Evolutionary conservation across 176 grass and related monocot species (phyloP).

Genomic region (Oryza brachyantha): DNA sequence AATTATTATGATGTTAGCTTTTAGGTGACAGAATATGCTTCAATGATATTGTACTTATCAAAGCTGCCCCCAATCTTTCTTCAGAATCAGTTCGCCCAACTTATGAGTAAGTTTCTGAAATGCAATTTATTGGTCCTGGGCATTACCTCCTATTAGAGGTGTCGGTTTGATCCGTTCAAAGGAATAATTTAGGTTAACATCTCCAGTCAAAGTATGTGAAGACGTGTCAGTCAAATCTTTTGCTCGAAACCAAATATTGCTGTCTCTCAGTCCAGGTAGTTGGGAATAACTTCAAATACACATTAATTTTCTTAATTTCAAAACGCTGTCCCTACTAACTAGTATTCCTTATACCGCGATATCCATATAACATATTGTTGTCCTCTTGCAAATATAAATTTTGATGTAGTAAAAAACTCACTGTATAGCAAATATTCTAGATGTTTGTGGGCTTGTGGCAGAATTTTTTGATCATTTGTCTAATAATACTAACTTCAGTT

Average conservation of each 20-base stretch:
- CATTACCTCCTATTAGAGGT: not conserved
- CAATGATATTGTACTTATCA: slow-evolving; percentile 8
- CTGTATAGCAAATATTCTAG: slow-evolving; percentile 2
- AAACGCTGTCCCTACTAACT: slow-evolving; percentile 23
- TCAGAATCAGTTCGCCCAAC: not conserved
- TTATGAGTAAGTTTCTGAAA: slow-evolving; percentile 2
- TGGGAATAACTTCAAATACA: slow-evolving; percentile 31
- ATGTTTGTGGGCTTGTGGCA: slow-evolving; percentile 31
- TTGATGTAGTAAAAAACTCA: slow-evolving; percentile 15
- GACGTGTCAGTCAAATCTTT: slow-evolving; percentile 30
- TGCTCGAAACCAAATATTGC: slow-evolving; percentile 42
- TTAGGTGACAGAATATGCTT: slow-evolving; percentile 15
- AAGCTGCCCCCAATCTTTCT: slow-evolving; percentile 7
- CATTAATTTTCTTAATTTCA: slow-evolving; percentile 3
- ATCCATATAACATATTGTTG: slow-evolving; percentile 1
- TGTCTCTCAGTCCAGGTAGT: slow-evolving; percentile 32
- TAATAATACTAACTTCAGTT: slow-evolving; percentile 42
- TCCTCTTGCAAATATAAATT: slow-evolving; percentile 18
- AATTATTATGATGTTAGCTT: slow-evolving; percentile 8
- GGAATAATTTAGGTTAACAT: not conserved
- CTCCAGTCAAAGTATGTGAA: slow-evolving; percentile 19
- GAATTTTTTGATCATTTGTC: slow-evolving; percentile 47
- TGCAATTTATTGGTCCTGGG: not conserved
- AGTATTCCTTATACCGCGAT: slow-evolving; percentile 11
- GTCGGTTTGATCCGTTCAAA: not conserved